phyloP scores from a whole-genome alignment of 306 rosid species.

The Gastrolobium bilobum region DNA sequence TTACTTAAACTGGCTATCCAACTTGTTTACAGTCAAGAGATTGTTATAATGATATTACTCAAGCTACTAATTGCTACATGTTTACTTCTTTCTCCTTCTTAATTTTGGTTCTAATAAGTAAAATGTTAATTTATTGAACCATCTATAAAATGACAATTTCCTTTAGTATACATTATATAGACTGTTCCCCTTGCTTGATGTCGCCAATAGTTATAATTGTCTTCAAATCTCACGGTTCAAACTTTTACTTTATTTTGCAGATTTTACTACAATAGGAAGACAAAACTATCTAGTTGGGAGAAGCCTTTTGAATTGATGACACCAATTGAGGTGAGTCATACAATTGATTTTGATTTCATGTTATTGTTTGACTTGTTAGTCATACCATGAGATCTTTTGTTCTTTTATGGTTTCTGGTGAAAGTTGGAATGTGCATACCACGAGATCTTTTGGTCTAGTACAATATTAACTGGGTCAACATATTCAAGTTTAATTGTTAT shows the following conservation, averaged over 20 bases:
- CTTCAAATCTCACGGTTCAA: constrained; percentile 4
- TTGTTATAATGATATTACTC: constrained; percentile 15
- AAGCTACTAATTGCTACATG: constrained; percentile 13
- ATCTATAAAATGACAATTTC: constrained; percentile 25
- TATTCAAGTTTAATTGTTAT: constrained; percentile 53
- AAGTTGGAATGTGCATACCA: constrained; percentile 29
- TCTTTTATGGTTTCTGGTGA: constrained; percentile 38
- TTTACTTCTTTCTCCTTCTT: constrained; percentile 43
- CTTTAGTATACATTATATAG: not conserved
- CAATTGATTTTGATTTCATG: constrained; percentile 44
- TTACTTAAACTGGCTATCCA: constrained; percentile 7
- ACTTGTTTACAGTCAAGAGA: constrained; percentile 23
- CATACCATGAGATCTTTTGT: constrained; percentile 44
- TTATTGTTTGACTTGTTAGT: constrained; percentile 37
- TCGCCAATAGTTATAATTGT: constrained; percentile 16
- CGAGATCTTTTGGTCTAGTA: constrained; percentile 38
- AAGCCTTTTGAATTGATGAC: constrained; percentile 94
- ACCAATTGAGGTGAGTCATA: constrained; percentile 83
- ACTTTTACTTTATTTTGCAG: constrained; percentile 57
- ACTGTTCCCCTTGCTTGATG: constrained; percentile 21
- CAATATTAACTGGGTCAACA: constrained; percentile 38
- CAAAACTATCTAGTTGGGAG: constrained; percentile 90
- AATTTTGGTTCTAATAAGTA: constrained; percentile 15
- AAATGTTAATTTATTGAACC: constrained; percentile 8
- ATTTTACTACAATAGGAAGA: constrained; percentile 86